Base-by-base conservation (phyloP, 345 rosid genomes). In the Euphorbia lathyris region DNA sequence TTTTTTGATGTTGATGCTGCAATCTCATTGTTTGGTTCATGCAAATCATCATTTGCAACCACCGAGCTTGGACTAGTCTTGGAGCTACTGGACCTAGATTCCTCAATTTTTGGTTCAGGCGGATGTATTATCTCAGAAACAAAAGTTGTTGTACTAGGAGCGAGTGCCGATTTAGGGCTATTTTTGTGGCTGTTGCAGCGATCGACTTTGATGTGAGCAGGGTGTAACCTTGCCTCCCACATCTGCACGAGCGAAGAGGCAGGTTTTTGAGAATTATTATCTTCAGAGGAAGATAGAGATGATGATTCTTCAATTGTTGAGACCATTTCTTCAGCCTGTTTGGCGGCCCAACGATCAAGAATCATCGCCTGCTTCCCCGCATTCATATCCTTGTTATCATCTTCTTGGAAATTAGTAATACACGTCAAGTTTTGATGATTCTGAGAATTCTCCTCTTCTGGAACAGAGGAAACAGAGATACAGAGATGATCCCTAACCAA, bases 211-310 rank as follows among this genome's bases (percentile, higher is more conserved):
- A 45, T 51, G 7, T 63, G 59, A 0, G 58, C 52, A 1, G 19
- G 56, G 25, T 42, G 22, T 2, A 77, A 77, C 80, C 91, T 86
- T 1, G 94, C 92, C 71, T 93, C 97, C 96, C 98, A 93, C 68
- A 91, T 89, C 77, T 89, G 97, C 47, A 93, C 98, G 10, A 93
- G 88, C 9, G 97, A 93, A 26, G 96, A 91, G 42, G 98, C 97
- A 1, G 68, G 43, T 10, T 52, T 61, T 53, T 76, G 38, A 27
- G 43, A 8, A 22, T 40, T 23, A 25, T 27, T 63, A 25, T 76
- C 57, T 32, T 22, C 16, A 9, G 45, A 61, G 9, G 65, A 2
- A 45, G 77, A 63, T 3, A 71, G 5, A 19, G 25, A 19, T 0
- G 29, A 22, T 1, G 58, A 55, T 22, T 55, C 14, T 5, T 74